These are phyloP conservation scores for Bidens hawaiensis DNA, from an alignment of 140 eudicot species.

Conservation along the genomic window DNA sequence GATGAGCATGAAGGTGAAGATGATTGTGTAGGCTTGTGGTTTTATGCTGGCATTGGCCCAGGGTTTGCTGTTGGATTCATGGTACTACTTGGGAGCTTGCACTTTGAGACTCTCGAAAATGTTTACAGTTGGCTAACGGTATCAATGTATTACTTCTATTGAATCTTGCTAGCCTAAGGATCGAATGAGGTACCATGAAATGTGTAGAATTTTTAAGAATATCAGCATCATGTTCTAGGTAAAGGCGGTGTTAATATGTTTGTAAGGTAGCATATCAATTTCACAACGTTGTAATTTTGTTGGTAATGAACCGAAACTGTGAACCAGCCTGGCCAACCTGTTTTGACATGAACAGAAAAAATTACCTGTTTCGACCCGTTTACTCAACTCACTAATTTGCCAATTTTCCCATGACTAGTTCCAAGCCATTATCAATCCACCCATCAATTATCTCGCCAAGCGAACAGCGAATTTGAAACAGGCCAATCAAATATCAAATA, in stretches of 20 bases:
- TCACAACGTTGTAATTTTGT: no score
- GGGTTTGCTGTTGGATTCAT: background rate
- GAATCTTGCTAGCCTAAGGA: background rate
- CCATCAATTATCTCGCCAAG: background rate
- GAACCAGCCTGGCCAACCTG: background rate
- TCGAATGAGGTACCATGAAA: background rate
- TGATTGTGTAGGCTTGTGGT: background rate
- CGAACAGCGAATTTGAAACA: background rate
- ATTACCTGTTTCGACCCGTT: background rate
- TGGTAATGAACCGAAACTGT: no score
- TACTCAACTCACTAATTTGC: background rate
- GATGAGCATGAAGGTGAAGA: background rate
- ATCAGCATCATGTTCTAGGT: no score
- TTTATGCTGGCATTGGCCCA: background rate
- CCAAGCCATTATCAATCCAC: no score
- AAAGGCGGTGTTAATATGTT: background rate
- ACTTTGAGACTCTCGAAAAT: background rate
- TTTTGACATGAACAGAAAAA: background rate
- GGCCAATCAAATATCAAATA: background rate
- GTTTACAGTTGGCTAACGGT: background rate
- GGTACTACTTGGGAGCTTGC: background rate
- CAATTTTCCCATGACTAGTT: background rate
- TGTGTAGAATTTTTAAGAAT: no score
- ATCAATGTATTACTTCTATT: background rate
- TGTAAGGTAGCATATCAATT: background rate